Percentiles rank a stretch among this genome's conserved stretches.
These are phyloP conservation scores for Mucuna pruriens DNA, from an alignment of 306 rosid species.

Conservation along the genomic window DNA sequence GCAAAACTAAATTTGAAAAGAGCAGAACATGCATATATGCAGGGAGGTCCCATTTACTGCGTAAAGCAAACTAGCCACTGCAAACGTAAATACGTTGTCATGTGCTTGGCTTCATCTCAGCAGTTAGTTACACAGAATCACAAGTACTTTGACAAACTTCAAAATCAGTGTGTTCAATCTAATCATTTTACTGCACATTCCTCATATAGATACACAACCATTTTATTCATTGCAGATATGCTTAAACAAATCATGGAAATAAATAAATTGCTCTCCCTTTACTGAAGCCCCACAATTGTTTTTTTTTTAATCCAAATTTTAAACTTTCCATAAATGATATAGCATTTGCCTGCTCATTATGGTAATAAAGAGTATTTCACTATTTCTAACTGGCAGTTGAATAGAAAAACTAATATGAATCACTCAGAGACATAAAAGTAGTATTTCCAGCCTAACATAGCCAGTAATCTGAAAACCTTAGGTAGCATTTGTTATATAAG, in stretches of 20 bases:
- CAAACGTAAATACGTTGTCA: not conserved
- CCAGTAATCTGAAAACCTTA: not conserved
- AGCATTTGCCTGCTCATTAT: not conserved
- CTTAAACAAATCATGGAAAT: not conserved
- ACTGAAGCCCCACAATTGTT: not conserved
- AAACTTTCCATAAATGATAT: not conserved
- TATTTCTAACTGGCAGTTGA: no score
- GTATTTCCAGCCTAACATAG: not conserved
- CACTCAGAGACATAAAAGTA: not conserved
- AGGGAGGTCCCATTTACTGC: slow-evolving; percentile 50
- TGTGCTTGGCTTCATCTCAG: slow-evolving; percentile 34
- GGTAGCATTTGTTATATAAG: not conserved
- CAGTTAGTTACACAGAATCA: slow-evolving; percentile 25
- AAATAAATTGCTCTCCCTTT: not conserved
- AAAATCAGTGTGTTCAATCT: slow-evolving; percentile 20
- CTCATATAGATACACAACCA: not conserved
- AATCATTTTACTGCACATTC: slow-evolving; percentile 28
- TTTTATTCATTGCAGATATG: not conserved
- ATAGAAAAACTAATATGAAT: not conserved
- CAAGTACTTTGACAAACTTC: slow-evolving; percentile 21
- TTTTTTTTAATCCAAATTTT: not conserved
- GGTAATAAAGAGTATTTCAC: not conserved
- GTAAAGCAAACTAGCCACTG: slow-evolving; percentile 19
- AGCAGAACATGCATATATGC: slow-evolving; percentile 19
- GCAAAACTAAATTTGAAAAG: slow-evolving; percentile 46